phyloP scores from a whole-genome alignment of 2,329 filamentous ascomycete species.

The Paraconiothyrium brasiliense region DNA sequence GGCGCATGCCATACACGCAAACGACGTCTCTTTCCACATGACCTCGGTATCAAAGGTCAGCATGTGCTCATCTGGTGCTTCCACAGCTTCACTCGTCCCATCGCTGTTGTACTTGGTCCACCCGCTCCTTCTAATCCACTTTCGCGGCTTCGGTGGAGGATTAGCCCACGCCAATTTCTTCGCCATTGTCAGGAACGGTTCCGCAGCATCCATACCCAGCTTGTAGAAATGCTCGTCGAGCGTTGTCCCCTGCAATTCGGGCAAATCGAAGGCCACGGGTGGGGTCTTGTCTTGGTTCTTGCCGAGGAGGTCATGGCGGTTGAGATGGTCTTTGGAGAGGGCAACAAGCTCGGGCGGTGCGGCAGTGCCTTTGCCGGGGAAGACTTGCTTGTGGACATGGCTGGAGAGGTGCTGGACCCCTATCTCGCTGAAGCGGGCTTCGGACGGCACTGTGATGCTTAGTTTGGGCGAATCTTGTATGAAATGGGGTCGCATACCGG shows the following conservation, averaged over 20 bases:
- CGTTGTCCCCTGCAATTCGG: conserved; percentile 77
- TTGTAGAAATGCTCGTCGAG: conserved; percentile 95
- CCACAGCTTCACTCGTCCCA: conserved; percentile 75
- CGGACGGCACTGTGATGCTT: conserved; percentile 48
- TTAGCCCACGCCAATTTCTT: conserved; percentile 75
- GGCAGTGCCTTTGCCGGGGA: conserved; percentile 64
- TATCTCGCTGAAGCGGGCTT: conserved; percentile 86
- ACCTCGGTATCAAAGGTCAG: conserved; percentile 97
- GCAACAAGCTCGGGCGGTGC: conserved; percentile 77
- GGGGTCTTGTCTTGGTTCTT: conserved; percentile 81
- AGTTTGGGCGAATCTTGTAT: conserved; percentile 19
- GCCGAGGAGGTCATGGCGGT: conserved; percentile 84
- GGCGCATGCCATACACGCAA: conserved; percentile 96
- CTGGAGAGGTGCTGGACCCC: conserved; percentile 92
- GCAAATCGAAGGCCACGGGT: conserved; percentile 88
- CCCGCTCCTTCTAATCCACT: conserved; percentile 82
- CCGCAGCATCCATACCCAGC: conserved; percentile 84
- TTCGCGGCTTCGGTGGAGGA: conserved; percentile 68
- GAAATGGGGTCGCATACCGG: conserved; percentile 27
- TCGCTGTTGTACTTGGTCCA: conserved; percentile 93
- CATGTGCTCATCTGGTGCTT: conserved; percentile 80
- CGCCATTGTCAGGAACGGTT: conserved; percentile 80
- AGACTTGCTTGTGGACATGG: conserved; percentile 84
- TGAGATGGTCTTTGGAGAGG: conserved; percentile 82
- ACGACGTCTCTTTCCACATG: conserved; percentile 91